Conservation (phyloP, 345 rosid genomes). For the Populus simonii region DNA sequence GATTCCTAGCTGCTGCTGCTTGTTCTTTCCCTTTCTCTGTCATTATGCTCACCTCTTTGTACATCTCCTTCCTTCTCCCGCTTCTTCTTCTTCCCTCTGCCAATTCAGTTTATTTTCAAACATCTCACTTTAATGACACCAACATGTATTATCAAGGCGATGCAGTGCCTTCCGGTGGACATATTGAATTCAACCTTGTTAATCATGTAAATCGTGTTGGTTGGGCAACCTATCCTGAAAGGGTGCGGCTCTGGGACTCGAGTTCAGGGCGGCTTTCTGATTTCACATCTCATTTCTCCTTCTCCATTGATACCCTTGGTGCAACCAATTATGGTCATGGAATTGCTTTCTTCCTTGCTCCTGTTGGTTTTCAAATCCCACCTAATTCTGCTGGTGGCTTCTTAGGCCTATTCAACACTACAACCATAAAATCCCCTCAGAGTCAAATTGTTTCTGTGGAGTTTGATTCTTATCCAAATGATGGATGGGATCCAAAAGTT, state of each 20-base stretch:
- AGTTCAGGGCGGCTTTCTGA: constrained; percentile 23
- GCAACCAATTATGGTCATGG: constrained; percentile 3
- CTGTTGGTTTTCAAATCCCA: constrained; percentile 38
- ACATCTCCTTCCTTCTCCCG: not conserved
- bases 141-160: constrained; percentile 35
- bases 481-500: constrained; percentile 30
- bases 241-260: constrained; percentile 32
- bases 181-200: constrained; percentile 26
- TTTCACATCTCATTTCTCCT: constrained; percentile 36
- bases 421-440: constrained; percentile 10
- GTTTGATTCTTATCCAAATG: constrained; percentile 29
- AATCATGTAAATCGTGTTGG: constrained; percentile 31
- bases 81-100: constrained; percentile 1
- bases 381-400: constrained; percentile 41
- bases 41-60: too few species aligned
- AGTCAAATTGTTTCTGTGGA: constrained; percentile 30
- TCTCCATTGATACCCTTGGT: constrained; percentile 12
- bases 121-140: constrained; percentile 11
- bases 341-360: constrained; percentile 42
- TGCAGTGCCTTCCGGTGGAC: constrained; percentile 24
- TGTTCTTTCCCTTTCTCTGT: too few species aligned
- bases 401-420: constrained; percentile 37
- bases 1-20: too few species aligned
- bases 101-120: constrained; percentile 24
- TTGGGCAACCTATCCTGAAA: constrained; percentile 27